A percentile compares a stretch with the other conserved stretches of the same genome.
Conservation (phyloP, 208 protist species). For the Leishmania guyanensis region DNA sequence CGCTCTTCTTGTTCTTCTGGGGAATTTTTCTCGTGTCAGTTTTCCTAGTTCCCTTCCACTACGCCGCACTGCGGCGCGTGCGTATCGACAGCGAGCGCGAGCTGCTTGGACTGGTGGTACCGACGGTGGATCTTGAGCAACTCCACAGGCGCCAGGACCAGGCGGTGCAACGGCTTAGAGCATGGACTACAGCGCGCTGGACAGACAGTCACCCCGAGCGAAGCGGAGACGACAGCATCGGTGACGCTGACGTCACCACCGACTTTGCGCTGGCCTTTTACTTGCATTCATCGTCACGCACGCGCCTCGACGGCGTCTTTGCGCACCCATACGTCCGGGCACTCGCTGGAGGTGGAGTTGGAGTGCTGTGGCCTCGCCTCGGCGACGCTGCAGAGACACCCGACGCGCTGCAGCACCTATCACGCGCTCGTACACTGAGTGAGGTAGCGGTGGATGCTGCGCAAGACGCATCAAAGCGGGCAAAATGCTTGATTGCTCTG, state of each 20-base stretch:
- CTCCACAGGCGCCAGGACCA: slow-evolving; percentile 3
- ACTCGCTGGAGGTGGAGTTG: slow-evolving; percentile 18
- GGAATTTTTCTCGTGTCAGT: slow-evolving; percentile 37
- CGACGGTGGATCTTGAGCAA: slow-evolving; percentile 3
- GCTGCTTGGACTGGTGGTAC: slow-evolving; percentile 18
- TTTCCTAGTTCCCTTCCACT: slow-evolving; percentile 53
- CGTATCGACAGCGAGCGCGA: slow-evolving; percentile 21
- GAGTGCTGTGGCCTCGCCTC: slow-evolving; percentile 15
- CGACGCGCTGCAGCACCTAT: background rate
- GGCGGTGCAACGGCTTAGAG: slow-evolving; percentile 15
- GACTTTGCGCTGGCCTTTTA: slow-evolving; percentile 26
- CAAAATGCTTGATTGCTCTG: slow-evolving; percentile 15
- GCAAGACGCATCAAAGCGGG: background rate
- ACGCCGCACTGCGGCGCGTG: slow-evolving; percentile 34
- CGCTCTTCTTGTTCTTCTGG: slow-evolving; percentile 45
- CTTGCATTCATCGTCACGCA: slow-evolving; percentile 15
- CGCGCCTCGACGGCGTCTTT: slow-evolving; percentile 19
- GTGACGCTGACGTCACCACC: background rate
- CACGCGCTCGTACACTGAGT: slow-evolving; percentile 8
- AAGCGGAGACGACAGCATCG: background rate
- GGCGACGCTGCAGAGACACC: background rate
- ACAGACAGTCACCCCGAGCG: background rate
- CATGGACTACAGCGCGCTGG: background rate
- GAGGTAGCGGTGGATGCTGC: background rate
- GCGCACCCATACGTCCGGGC: slow-evolving; percentile 20